A percentile compares a stretch with the other conserved stretches of the same genome.
Conservation (phyloP, 2,329 filamentous ascomycete species). For the Monilinia aucupariae region DNA sequence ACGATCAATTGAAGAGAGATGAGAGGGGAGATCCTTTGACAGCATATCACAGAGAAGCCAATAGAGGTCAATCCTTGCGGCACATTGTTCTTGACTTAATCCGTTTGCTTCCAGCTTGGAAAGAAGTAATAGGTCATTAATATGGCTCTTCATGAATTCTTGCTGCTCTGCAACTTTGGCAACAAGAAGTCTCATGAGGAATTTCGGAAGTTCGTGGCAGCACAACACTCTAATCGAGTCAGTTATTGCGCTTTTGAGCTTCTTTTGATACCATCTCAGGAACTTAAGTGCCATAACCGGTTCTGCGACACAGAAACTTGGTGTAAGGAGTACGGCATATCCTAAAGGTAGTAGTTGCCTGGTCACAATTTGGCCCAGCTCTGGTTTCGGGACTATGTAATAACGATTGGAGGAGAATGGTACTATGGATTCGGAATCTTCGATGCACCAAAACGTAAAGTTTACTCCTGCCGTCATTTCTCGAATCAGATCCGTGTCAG, state of each 20-base stretch:
- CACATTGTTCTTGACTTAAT: conserved; percentile 27
- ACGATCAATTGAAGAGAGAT: conserved; percentile 14
- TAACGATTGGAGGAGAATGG: conserved; percentile 26
- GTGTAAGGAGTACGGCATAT: conserved; percentile 44
- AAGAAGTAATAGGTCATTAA: conserved; percentile 28
- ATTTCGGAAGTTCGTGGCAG: conserved; percentile 28
- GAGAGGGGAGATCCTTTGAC: conserved; percentile 10
- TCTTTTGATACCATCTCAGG: conserved; percentile 39
- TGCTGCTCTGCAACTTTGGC: conserved; percentile 30
- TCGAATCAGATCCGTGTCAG: conserved; percentile 22
- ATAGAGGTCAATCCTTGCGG: conserved; percentile 26
- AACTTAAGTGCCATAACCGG: conserved; percentile 39
- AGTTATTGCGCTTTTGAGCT: conserved; percentile 18
- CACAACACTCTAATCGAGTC: conserved; percentile 24
- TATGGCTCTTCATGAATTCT: conserved; percentile 22
- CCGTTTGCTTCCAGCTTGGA: conserved; percentile 24
- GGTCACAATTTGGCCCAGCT: conserved; percentile 36
- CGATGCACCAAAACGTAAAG: conserved; percentile 30
- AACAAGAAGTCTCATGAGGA: conserved; percentile 31
- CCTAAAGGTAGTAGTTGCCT: conserved; percentile 44
- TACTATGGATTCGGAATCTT: conserved; percentile 22
- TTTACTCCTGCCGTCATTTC: conserved; percentile 8
- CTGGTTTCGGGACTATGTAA: conserved; percentile 12
- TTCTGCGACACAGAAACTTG: conserved; percentile 46
- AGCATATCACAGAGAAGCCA: conserved; percentile 20